These are phyloP conservation scores for Bryum argenteum DNA, from an alignment of 225 moss, liverwort and hornwort species.

Conservation along the genomic window DNA sequence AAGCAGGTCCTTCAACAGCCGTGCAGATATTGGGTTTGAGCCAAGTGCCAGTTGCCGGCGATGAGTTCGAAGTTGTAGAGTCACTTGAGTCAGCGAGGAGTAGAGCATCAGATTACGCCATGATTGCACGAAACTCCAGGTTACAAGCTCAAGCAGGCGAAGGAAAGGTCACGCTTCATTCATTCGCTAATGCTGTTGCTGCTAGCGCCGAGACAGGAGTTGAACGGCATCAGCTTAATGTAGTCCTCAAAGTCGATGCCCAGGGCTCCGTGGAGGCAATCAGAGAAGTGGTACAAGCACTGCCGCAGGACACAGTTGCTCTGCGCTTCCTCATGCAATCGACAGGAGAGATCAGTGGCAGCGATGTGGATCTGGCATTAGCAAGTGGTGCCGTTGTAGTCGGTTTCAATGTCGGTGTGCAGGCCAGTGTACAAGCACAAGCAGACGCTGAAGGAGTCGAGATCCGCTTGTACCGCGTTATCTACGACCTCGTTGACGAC, in stretches of 20 bases:
- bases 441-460: conserved; percentile 88
- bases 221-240: conserved; percentile 84
- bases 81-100: conserved; percentile 77
- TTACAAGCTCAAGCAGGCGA: conserved; percentile 88
- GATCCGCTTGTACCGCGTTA: conserved; percentile 78
- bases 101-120: conserved; percentile 65
- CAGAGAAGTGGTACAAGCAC: conserved; percentile 73
- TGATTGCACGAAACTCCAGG: conserved; percentile 67
- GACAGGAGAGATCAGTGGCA: conserved; percentile 85
- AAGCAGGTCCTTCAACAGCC: conserved; percentile 91
- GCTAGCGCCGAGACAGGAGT: conserved; percentile 65
- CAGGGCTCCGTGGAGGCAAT: conserved; percentile 99
- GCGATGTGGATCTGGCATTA: conserved; percentile 92
- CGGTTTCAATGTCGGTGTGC: conserved; percentile 83
- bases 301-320: conserved; percentile 95
- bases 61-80: conserved; percentile 78
- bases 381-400: conserved; percentile 86
- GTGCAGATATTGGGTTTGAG: conserved; percentile 94
- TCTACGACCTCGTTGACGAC: conserved; percentile 91
- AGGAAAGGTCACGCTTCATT: conserved; percentile 94
- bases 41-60: conserved; percentile 84
- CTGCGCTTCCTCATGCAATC: conserved; percentile 90
- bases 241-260: conserved; percentile 93
- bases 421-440: conserved; percentile 71
- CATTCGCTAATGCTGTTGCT: conserved; percentile 76